Evolutionary conservation across 805 yeast species (phyloP), one percentile per base, ranked within the genome.

Genomic region (Komagataella pseudopastoris): DNA sequence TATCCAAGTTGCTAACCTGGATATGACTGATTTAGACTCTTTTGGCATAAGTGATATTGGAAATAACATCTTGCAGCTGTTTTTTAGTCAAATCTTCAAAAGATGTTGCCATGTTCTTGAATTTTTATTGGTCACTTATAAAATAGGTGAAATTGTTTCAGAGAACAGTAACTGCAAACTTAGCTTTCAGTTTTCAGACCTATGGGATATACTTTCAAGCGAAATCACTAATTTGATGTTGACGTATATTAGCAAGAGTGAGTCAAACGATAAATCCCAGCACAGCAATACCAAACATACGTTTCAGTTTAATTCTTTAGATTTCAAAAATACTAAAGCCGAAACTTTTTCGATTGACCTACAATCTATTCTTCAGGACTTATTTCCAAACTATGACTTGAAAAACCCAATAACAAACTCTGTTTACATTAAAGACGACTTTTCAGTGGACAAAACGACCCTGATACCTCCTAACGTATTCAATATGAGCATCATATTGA

Each of bases 401-500:
- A 59, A 67, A 14, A 54, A 51, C 43, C 58, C 8, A 3, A 49
- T 50, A 6, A 59, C 56, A 47, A 60, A 60, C 4, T 62, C 75
- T 1, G 69, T 77, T 5, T 85, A 77, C 57, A 77, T 86, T 47
- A 80, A 81, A 46, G 79, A 73, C 54, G 88, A 81, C 55, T 69
- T 77, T 2, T 74, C 73, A 53, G 71, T 79, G 20, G 75, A 77
- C 56, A 82, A 83, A 51, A 81, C 83, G 54, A 74, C 81, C 3
- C 65, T 88, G 44, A 85, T 86, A 2, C 79, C 81, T 0, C 80
- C 88, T 2, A 81, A 80, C 59, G 75, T 88, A 14, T 81, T 85
- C 65, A 88, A 89, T 59, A 87, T 90, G 83, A 75, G 90, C 56
- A 75, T 85, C 4, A 75, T 89, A 14, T 65, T 88, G 49, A 96